A percentile compares a stretch with the other conserved stretches of the same genome.
phyloP scores from a whole-genome alignment of 2,329 filamentous ascomycete genomes.

The Fusarium palustre region DNA sequence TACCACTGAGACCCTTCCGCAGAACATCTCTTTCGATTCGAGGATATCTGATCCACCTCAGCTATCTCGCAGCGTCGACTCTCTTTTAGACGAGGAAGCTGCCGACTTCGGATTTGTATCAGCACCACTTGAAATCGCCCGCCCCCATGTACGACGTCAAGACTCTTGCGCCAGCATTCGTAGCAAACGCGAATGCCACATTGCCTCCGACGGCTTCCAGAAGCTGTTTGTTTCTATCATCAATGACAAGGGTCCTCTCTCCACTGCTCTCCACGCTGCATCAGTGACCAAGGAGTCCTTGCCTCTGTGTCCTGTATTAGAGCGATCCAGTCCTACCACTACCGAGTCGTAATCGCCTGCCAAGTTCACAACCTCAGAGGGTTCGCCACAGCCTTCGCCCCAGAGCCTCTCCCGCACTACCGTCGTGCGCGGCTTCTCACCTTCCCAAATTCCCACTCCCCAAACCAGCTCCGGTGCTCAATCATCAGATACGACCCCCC shows the following conservation, averaged over 20 bases:
- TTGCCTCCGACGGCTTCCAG: conserved; percentile 91
- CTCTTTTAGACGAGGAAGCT: conserved; percentile 75
- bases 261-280: conserved; percentile 51
- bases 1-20: conserved; percentile 61
- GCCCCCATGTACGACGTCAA: conserved; percentile 76
- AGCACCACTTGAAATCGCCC: conserved; percentile 67
- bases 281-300: conserved; percentile 57
- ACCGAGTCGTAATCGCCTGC: conserved; percentile 62
- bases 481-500: conserved; percentile 70
- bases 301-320: conserved; percentile 50
- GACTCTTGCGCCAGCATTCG: conserved; percentile 78
- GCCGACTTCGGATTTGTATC: conserved; percentile 68
- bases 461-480: conserved; percentile 61
- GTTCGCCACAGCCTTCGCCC: conserved; percentile 47
- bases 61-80: conserved; percentile 82
- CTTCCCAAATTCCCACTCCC: conserved; percentile 71
- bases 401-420: conserved; percentile 50
- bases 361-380: conserved; percentile 62
- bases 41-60: conserved; percentile 71
- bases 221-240: conserved; percentile 96
- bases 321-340: conserved; percentile 59
- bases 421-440: conserved; percentile 88
- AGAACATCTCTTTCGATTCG: conserved; percentile 60
- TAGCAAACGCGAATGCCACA: conserved; percentile 85
- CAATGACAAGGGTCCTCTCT: conserved; percentile 77